Conservation (phyloP, 2,329 filamentous ascomycete species). For the Colletotrichum cordylinicola region DNA sequence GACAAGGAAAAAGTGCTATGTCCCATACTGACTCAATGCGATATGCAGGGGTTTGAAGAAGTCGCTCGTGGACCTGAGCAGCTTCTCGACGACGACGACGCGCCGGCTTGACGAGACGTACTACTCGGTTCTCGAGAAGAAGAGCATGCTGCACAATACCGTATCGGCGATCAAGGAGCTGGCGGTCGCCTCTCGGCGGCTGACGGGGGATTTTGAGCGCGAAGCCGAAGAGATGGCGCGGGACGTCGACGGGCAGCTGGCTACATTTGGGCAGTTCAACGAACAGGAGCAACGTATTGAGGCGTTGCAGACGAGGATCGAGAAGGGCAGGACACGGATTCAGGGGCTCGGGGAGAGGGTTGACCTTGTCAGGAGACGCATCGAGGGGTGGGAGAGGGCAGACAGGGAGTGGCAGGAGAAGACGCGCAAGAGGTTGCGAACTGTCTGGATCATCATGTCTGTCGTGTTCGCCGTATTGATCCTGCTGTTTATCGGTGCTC, state of each 20-base stretch:
- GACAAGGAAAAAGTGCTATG: background rate
- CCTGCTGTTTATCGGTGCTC: conserved; percentile 44
- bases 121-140: conserved; percentile 74
- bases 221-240: conserved; percentile 64
- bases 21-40: background rate
- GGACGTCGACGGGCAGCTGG: conserved; percentile 67
- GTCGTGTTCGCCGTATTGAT: conserved; percentile 52
- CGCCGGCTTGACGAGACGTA: conserved; percentile 76
- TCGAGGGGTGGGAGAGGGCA: conserved; percentile 71
- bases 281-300: conserved; percentile 69
- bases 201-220: conserved; percentile 63
- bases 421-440: conserved; percentile 66
- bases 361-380: conserved; percentile 64
- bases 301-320: conserved; percentile 66
- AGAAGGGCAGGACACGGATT: conserved; percentile 64
- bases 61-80: conserved; percentile 59
- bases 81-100: conserved; percentile 67
- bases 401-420: conserved; percentile 73
- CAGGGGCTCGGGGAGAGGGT: conserved; percentile 66
- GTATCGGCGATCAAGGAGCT: conserved; percentile 71
- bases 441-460: conserved; percentile 67
- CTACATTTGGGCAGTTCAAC: conserved; percentile 66
- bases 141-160: conserved; percentile 67
- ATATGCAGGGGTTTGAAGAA: conserved; percentile 53
- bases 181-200: conserved; percentile 63